Conservation (phyloP, 2,329 filamentous ascomycete species). For the Whalleya microplaca region DNA sequence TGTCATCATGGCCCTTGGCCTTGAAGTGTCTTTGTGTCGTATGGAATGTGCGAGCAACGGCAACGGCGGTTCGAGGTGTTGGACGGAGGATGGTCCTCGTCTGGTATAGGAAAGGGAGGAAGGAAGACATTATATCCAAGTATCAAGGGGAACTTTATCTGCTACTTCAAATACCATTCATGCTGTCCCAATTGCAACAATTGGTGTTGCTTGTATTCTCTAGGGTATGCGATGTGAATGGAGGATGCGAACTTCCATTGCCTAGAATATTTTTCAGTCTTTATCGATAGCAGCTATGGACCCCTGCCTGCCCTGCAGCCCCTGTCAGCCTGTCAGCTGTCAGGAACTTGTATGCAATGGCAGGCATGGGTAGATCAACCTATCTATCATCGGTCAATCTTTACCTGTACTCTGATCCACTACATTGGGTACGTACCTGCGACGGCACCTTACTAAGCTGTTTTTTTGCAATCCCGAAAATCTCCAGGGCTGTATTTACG, state of each 20-base stretch:
- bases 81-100: conserved; percentile 62
- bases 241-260: no score
- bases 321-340: no score
- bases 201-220: no score
- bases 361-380: no score
- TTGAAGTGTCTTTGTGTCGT: conserved; percentile 16
- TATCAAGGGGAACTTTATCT: neutral
- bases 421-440: no score
- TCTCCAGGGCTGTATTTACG: no score
- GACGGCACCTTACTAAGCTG: no score
- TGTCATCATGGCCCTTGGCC: conserved; percentile 40
- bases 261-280: neutral
- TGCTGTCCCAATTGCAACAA: neutral
- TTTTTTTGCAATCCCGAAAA: no score
- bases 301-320: neutral
- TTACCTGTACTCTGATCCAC: neutral
- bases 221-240: no score
- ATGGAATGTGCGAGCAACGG: conserved; percentile 31
- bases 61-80: conserved; percentile 32
- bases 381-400: neutral
- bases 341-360: no score
- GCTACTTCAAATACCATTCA: neutral
- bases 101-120: conserved; percentile 73
- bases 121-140: conserved; percentile 45
- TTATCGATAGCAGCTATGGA: neutral